These are phyloP conservation scores for Rosa lucieae DNA, from an alignment of 306 rosid genomes.

Conservation along the genomic window DNA sequence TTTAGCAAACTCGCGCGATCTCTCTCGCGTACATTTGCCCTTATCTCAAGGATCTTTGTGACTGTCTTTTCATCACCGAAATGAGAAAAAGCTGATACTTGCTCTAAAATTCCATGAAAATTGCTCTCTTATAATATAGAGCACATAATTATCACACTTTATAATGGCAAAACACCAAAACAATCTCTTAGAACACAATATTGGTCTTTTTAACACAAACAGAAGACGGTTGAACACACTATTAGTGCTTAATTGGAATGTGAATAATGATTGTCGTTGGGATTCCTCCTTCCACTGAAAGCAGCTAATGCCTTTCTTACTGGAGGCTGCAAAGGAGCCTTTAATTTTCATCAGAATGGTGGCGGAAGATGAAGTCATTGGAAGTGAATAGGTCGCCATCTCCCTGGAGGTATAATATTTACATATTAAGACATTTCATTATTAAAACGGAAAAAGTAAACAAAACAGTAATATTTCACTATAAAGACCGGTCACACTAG, in stretches of 20 bases:
- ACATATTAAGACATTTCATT: background rate
- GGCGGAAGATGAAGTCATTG: slow-evolving; percentile 55
- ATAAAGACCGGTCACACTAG: background rate
- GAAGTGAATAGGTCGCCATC: slow-evolving; percentile 60
- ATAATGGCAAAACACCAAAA: background rate
- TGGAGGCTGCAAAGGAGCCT: slow-evolving; percentile 79
- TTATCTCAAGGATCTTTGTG: no score
- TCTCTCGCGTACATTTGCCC: background rate
- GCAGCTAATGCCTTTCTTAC: slow-evolving; percentile 73
- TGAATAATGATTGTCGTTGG: slow-evolving; percentile 85
- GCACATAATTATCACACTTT: background rate
- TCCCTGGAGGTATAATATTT: slow-evolving; percentile 42
- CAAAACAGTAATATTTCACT: slow-evolving; percentile 2
- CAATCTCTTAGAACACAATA: background rate
- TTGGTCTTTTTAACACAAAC: background rate
- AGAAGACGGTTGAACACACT: background rate
- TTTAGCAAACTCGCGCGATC: background rate
- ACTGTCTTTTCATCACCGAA: no score
- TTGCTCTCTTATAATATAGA: background rate
- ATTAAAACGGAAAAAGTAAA: background rate
- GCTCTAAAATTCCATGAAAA: background rate
- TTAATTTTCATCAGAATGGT: slow-evolving; percentile 62
- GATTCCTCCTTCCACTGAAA: slow-evolving; percentile 84
- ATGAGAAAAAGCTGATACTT: background rate
- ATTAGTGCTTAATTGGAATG: slow-evolving; percentile 56